Base-by-base conservation (phyloP, 306 rosid genomes). In the Ziziphus jujuba region DNA sequence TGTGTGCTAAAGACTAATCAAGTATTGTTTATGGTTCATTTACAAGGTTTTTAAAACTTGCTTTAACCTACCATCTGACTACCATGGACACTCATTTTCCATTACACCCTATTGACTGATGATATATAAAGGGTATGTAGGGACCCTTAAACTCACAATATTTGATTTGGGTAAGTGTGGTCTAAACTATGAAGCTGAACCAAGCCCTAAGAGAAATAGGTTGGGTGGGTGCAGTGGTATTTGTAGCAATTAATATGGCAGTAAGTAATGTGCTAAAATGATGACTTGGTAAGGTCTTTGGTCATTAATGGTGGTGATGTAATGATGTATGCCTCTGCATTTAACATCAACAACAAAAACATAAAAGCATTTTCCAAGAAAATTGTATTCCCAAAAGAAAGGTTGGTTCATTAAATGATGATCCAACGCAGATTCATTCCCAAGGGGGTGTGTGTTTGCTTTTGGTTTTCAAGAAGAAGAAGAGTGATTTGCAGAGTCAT, bases 291-390 rank as follows among this genome's bases (percentile, higher is more conserved):
- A 35, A 47, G 19, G 70, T 60, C 71, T 58, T 35, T 10, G 45
- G 9, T 6, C 66, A 73, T 73, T 49, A 73, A 73, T 58, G 73
- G 58, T 21, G 28, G 61, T 73, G 44, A 33, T 12, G 31, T 24
- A 60, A 50, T 74, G 73, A 74, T 55, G 54, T 36, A 53, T 43
- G 17, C 59, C 28, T 21, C 25, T 24, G 13, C 10, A 40, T 38
- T 9, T 13, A 22, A 34, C 56, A 14, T 54, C 61, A 34, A 50
- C 67, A 59, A 60, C 51, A 47, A 61, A 38, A 20, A 59, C 54
- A 28, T 28, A 28, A 28, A 28, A 28, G 33, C 66, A 61, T 44
- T 67, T 60, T 66, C 67, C 73, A 48, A 74, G 36, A 21, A 57
- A 23, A 59, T 51, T 54, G 23, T 35, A 33, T 65, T 73, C 54